Evolutionary conservation across 371 early-diverging fungal species (phyloP).

Genomic region (Funneliformis caledonium): DNA sequence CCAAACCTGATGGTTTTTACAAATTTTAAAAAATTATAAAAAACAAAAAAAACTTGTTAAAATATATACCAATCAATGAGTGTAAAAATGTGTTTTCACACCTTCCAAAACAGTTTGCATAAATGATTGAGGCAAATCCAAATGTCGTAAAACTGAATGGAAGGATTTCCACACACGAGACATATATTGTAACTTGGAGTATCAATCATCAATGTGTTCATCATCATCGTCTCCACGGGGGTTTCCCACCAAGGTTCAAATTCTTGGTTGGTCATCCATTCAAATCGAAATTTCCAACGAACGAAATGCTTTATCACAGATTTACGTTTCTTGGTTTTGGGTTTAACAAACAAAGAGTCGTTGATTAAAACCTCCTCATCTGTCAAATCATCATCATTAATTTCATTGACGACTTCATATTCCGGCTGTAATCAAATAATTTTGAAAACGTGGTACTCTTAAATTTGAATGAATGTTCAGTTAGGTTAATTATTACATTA

Average conservation of each 20-base stretch:
- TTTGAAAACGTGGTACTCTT: background rate
- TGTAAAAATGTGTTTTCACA: background rate
- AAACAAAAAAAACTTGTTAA: too few relatives aligned
- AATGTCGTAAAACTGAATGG: background rate
- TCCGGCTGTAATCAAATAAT: background rate
- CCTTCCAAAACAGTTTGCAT: slow-evolving; percentile 11
- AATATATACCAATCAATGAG: background rate
- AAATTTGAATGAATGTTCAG: background rate
- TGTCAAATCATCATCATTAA: background rate
- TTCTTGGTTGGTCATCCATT: background rate
- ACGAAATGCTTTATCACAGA: background rate
- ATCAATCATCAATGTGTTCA: background rate
- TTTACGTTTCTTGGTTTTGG: background rate
- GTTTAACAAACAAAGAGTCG: too few relatives aligned
- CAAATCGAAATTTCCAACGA: too few relatives aligned
- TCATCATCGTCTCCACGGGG: background rate
- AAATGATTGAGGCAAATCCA: background rate
- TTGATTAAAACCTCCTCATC: background rate
- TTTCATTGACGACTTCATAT: background rate
- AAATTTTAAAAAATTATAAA: too few relatives aligned
- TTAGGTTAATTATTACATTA: background rate
- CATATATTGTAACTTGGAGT: background rate
- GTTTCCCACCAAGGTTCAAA: slow-evolving; percentile 13
- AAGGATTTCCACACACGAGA: background rate
- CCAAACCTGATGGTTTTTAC: background rate